Conservation (phyloP, 176 grass and related monocot genomes). For the Sorghum bicolor region DNA sequence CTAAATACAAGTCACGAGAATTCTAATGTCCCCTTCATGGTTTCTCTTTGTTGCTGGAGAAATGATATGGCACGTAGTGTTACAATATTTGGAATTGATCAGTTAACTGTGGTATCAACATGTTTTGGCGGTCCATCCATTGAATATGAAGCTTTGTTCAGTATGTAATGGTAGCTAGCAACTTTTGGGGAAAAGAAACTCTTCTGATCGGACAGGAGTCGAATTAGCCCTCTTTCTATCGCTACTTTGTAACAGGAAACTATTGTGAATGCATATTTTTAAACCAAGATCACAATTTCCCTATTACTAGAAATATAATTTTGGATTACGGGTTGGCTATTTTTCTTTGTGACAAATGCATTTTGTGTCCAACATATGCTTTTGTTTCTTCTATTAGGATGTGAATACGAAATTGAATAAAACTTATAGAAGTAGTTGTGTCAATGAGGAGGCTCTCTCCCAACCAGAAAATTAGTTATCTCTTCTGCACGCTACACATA, state of each 20-base stretch:
- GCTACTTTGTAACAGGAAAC: background rate
- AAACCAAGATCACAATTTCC: background rate
- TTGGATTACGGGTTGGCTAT: background rate
- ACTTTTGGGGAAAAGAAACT: no score
- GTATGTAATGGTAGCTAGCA: background rate
- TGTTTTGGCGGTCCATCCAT: background rate
- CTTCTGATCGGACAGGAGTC: no score
- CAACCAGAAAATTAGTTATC: slow-evolving; percentile 1
- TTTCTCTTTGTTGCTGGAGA: slow-evolving; percentile 5
- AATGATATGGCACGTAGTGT: background rate
- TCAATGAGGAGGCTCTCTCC: background rate
- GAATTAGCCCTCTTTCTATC: no score
- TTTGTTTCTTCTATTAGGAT: background rate
- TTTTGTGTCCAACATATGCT: background rate
- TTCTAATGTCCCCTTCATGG: background rate
- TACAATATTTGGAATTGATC: background rate
- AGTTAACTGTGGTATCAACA: background rate
- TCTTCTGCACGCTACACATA: slow-evolving; percentile 10
- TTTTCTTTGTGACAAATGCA: background rate
- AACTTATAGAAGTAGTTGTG: slow-evolving; percentile 11
- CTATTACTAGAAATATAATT: background rate
- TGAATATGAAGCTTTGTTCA: background rate
- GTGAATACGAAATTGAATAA: slow-evolving; percentile 3
- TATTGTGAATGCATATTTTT: background rate
- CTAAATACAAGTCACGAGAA: background rate